These are phyloP conservation scores for Hygrophorus russula DNA, from an alignment of 768 basidiomycete species.

Conservation along the genomic window DNA sequence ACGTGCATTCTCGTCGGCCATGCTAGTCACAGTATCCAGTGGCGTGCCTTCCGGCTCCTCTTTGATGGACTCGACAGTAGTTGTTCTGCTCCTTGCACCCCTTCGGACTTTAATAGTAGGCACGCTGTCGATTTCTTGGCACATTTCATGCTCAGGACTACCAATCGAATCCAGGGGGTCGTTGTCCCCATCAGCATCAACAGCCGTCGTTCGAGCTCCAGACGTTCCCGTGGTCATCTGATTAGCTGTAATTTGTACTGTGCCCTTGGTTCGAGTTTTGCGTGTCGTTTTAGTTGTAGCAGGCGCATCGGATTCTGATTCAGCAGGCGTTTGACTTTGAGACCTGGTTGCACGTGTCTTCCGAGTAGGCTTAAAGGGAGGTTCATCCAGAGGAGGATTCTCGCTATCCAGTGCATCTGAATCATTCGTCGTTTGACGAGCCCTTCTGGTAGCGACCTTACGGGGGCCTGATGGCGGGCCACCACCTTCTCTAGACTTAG, in stretches of 20 bases:
- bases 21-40: too few species aligned
- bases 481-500: too few species aligned
- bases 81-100: constrained; percentile 13
- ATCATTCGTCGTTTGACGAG: not conserved
- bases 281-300: constrained; percentile 3
- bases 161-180: constrained; percentile 16
- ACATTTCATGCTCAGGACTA: constrained; percentile 7
- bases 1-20: not conserved
- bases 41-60: constrained; percentile 3
- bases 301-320: not conserved
- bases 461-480: too few species aligned
- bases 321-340: not conserved
- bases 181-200: constrained; percentile 12
- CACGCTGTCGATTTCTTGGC: constrained; percentile 1
- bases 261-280: constrained; percentile 5
- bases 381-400: not conserved
- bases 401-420: not conserved
- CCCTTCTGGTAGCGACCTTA: not conserved
- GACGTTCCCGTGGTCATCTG: constrained; percentile 11
- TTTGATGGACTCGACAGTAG: constrained; percentile 7
- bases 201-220: constrained; percentile 11
- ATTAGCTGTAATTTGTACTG: constrained; percentile 6
- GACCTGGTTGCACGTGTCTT: not conserved
- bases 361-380: not conserved
- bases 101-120: constrained; percentile 8